Conservation (phyloP, 176 grass and related monocot species). For the Oropetium thomaeum region DNA sequence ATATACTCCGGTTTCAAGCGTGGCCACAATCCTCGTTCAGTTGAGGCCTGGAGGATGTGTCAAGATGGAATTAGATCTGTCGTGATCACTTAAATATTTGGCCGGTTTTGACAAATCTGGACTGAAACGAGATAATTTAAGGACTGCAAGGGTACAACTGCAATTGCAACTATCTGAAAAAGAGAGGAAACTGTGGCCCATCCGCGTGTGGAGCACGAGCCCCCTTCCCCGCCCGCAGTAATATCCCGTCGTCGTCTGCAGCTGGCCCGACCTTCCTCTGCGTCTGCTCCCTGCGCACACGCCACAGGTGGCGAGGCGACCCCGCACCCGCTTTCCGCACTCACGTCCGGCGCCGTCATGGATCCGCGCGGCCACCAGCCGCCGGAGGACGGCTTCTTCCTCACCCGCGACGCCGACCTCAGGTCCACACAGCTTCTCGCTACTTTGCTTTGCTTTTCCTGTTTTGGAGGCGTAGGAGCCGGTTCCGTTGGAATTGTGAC, state of each 20-base stretch:
- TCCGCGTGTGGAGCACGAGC: slow-evolving; percentile 10
- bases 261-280: not conserved
- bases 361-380: slow-evolving; percentile 23
- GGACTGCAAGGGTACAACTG: not conserved
- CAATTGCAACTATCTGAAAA: not conserved
- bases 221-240: not conserved
- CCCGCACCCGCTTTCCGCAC: slow-evolving; percentile 6
- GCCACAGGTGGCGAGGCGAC: slow-evolving; percentile 19
- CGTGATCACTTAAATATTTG: not conserved
- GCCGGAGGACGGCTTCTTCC: slow-evolving; percentile 31
- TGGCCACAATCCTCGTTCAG: no score
- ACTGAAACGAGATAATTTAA: not conserved
- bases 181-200: not conserved
- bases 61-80: not conserved
- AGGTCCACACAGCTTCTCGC: slow-evolving; percentile 18
- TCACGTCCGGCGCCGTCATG: not conserved
- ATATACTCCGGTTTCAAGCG: no score
- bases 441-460: not conserved
- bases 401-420: slow-evolving; percentile 3
- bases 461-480: not conserved
- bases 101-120: not conserved
- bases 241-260: not conserved
- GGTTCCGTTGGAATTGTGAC: not conserved
- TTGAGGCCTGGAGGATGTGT: no score
- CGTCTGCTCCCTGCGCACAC: not conserved